phyloP scores from a whole-genome alignment of 495 filamentous ascomycete genomes.

The Penicillium turbatum region DNA sequence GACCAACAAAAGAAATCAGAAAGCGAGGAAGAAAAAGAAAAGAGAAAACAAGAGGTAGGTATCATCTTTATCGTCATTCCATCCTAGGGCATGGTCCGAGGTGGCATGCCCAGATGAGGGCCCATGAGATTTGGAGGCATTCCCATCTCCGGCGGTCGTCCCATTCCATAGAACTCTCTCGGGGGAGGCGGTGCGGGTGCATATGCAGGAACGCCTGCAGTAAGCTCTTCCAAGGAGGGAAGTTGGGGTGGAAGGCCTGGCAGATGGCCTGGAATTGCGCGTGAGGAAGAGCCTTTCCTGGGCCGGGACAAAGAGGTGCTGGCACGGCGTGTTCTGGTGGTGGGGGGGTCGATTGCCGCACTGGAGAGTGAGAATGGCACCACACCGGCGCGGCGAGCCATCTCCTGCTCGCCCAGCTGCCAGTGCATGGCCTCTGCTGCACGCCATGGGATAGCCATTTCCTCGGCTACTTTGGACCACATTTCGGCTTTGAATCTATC shows the following conservation, averaged over 20 bases:
- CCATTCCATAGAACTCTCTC: constrained; percentile 39
- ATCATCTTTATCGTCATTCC: constrained; percentile 28
- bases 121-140: constrained; percentile 29
- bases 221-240: constrained; percentile 44
- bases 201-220: constrained; percentile 45
- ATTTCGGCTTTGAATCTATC: constrained; percentile 91
- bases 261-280: constrained; percentile 30
- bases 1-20: constrained; percentile 20
- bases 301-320: constrained; percentile 44
- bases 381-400: constrained; percentile 83
- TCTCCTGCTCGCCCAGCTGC: constrained; percentile 89
- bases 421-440: constrained; percentile 98
- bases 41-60: constrained; percentile 12
- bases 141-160: constrained; percentile 32
- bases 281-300: constrained; percentile 40
- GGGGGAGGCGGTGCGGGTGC: constrained; percentile 37
- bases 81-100: constrained; percentile 39
- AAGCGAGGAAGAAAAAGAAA: constrained; percentile 19
- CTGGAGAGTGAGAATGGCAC: constrained; percentile 71
- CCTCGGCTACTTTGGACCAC: constrained; percentile 90
- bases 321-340: constrained; percentile 40
- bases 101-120: constrained; percentile 35
- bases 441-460: constrained; percentile 95
- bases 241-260: constrained; percentile 38
- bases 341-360: constrained; percentile 52